These are phyloP conservation scores for Cystofilobasidium capitatum DNA, from an alignment of 768 basidiomycete species.

Conservation along the genomic window DNA sequence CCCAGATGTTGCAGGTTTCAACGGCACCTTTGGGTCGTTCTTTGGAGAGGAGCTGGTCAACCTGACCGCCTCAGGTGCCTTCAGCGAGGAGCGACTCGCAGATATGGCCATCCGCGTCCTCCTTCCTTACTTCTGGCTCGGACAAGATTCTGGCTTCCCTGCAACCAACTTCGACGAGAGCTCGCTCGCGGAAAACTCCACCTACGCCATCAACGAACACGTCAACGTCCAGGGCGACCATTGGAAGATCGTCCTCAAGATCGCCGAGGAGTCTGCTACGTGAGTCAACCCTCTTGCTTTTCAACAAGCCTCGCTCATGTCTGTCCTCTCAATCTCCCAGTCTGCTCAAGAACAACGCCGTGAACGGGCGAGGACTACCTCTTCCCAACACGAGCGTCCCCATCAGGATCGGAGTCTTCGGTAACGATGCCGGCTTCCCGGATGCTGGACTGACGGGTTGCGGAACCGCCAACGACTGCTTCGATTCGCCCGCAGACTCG, in stretches of 20 bases:
- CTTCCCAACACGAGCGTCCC: conserved; percentile 6
- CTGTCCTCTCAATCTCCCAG: background rate
- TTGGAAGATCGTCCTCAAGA: conserved; percentile 15
- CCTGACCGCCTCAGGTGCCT: background rate
- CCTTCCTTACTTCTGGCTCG: conserved; percentile 47
- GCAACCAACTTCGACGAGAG: conserved; percentile 55
- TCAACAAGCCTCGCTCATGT: too few relatives aligned
- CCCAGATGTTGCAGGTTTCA: too few relatives aligned
- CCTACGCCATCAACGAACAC: conserved; percentile 36
- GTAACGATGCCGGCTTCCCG: conserved; percentile 15
- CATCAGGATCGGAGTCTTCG: conserved; percentile 14
- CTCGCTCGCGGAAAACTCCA: conserved; percentile 35
- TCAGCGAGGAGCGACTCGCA: conserved; percentile 2
- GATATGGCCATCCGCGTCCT: conserved; percentile 59
- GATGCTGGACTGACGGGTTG: conserved; percentile 14
- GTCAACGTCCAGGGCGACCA: conserved; percentile 59
- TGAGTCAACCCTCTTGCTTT: background rate
- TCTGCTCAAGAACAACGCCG: conserved; percentile 16
- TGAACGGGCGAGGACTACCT: background rate
- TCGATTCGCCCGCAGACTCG: background rate
- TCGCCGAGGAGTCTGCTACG: conserved; percentile 21
- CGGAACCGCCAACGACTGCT: background rate
- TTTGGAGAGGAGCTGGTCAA: conserved; percentile 17
- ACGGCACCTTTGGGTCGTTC: conserved; percentile 3
- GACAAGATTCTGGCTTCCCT: conserved; percentile 55